Conservation (phyloP, 1,284 basidiomycete species). For the Malassezia globosa region DNA sequence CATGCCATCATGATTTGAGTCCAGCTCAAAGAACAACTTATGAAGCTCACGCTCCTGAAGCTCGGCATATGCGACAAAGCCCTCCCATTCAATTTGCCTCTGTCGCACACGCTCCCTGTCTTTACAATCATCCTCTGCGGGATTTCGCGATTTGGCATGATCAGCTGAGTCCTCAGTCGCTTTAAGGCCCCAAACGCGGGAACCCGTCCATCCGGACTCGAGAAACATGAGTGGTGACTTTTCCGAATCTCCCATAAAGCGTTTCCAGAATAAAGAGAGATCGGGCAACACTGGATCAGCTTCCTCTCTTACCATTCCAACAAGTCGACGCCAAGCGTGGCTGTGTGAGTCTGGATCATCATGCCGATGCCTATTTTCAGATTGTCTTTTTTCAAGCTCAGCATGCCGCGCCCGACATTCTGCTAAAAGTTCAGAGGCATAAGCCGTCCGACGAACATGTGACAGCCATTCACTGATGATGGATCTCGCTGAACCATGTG, state of each 20-base stretch:
- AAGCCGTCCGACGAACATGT: slow-evolving; percentile 27
- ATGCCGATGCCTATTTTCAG: neutral
- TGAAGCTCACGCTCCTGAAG: slow-evolving; percentile 44
- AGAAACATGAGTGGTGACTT: slow-evolving; percentile 21
- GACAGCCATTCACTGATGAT: slow-evolving; percentile 14
- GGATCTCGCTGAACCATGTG: neutral
- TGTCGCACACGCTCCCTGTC: slow-evolving; percentile 32
- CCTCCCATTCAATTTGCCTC: slow-evolving; percentile 45
- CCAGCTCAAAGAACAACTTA: slow-evolving; percentile 42
- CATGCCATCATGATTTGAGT: slow-evolving; percentile 39
- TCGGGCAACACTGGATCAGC: too few species aligned
- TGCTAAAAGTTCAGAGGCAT: slow-evolving; percentile 42
- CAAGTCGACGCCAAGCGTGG: neutral
- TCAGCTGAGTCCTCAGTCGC: slow-evolving; percentile 19
- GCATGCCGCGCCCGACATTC: slow-evolving; percentile 37
- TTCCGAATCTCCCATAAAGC: neutral
- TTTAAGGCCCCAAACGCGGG: slow-evolving; percentile 43
- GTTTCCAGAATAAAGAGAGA: neutral
- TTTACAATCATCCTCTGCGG: slow-evolving; percentile 17
- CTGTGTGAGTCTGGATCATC: neutral
- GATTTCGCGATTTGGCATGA: neutral
- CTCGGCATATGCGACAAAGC: slow-evolving; percentile 44
- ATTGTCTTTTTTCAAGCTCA: slow-evolving; percentile 23
- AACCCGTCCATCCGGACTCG: slow-evolving; percentile 45
- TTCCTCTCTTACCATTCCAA: slow-evolving; percentile 3